Conservation (phyloP, 2,329 filamentous ascomycete genomes). For the Chaetoscypha palmicola region DNA sequence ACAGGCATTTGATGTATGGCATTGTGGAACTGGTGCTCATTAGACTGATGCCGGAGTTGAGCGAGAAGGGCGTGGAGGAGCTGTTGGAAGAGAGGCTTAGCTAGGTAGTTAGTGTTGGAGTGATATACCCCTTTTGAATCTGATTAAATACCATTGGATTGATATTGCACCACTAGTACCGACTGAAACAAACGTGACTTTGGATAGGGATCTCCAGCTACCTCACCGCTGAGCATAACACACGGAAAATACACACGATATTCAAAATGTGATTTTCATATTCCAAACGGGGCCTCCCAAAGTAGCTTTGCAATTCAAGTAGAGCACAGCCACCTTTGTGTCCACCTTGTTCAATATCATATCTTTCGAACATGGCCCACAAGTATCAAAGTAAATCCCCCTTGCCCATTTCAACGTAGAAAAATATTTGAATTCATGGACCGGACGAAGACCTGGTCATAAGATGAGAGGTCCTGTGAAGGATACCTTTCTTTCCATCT, state of each 20-base stretch:
- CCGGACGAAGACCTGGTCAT: background rate
- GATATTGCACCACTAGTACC: too few relatives aligned
- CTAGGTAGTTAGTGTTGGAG: too few relatives aligned
- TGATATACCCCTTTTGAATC: too few relatives aligned
- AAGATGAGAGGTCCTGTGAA: background rate
- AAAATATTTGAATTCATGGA: slow-evolving; percentile 9
- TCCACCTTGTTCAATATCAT: too few relatives aligned
- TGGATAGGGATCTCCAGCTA: too few relatives aligned
- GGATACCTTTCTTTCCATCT: background rate
- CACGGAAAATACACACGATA: too few relatives aligned
- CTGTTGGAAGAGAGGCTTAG: slow-evolving; percentile 65
- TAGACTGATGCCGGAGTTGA: slow-evolving; percentile 76
- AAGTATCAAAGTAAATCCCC: too few relatives aligned
- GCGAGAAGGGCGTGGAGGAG: slow-evolving; percentile 62
- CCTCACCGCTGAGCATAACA: too few relatives aligned
- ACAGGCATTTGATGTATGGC: slow-evolving; percentile 83
- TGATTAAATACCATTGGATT: background rate
- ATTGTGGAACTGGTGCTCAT: slow-evolving; percentile 77
- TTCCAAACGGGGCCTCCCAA: slow-evolving; percentile 1
- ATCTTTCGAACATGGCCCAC: too few relatives aligned
- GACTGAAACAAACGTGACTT: too few relatives aligned
- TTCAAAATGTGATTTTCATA: background rate
- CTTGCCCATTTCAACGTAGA: slow-evolving; percentile 23
- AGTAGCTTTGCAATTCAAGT: too few relatives aligned
- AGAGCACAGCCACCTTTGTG: too few relatives aligned